Conservation (phyloP, 805 yeast species). For the Scheffersomyces coipomensis region DNA sequence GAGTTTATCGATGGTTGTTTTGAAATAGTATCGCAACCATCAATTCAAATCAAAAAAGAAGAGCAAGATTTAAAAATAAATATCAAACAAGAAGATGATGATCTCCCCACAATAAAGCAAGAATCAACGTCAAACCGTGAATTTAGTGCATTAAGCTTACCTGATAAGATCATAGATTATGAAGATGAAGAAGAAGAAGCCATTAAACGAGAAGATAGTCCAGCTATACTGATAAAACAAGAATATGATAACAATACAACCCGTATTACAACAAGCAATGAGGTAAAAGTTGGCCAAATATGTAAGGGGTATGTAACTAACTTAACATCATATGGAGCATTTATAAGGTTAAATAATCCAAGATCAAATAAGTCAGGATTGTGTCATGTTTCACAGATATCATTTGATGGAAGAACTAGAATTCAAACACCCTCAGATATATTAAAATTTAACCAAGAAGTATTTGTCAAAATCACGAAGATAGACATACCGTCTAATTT, state of each 20-base stretch:
- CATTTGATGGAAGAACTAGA: constrained; percentile 38
- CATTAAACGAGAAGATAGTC: constrained; percentile 4
- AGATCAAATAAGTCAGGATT: constrained; percentile 51
- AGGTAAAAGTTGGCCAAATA: constrained; percentile 43
- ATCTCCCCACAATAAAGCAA: constrained; percentile 2
- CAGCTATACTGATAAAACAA: neutral
- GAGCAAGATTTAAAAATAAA: neutral
- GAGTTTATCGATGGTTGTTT: constrained; percentile 24
- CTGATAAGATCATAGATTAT: constrained; percentile 12
- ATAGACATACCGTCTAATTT: constrained; percentile 8
- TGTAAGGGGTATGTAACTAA: constrained; percentile 63
- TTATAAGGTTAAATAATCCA: constrained; percentile 48
- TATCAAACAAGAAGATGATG: constrained; percentile 4
- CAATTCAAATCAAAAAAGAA: neutral
- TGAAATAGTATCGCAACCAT: constrained; percentile 8
- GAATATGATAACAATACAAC: constrained; percentile 1
- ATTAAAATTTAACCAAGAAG: constrained; percentile 55
- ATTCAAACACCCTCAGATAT: constrained; percentile 59
- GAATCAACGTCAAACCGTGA: neutral
- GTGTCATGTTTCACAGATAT: constrained; percentile 74
- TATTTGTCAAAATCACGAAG: constrained; percentile 56
- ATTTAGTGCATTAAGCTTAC: constrained; percentile 7
- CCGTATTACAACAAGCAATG: constrained; percentile 2
- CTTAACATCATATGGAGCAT: constrained; percentile 74
- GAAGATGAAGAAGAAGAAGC: constrained; percentile 7